Base-by-base conservation (phyloP, 148 eudicot genomes). In the Bassia scoparia region DNA sequence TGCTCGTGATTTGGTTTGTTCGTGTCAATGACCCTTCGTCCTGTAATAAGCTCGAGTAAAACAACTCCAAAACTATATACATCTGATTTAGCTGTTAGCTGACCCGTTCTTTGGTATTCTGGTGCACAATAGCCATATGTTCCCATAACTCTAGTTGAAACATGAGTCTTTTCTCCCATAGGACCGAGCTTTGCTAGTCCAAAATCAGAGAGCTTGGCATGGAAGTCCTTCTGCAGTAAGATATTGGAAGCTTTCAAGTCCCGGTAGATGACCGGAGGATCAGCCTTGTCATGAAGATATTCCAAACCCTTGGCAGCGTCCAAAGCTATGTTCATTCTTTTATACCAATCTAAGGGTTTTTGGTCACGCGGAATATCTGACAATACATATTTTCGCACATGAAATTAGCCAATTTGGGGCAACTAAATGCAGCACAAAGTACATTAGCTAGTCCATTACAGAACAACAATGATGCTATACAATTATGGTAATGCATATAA, bases 111-210 rank as follows among this genome's bases (percentile, higher is more conserved):
- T 61, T 84, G 87, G 77, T 81, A 86, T 71, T 86, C 89, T 2
- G 89, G 89, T 38, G 89, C 87, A 72, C 87, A 86, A 78, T 86
- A 86, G n/a, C 89, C 89, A 70, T 86, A 82, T 43, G 87, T 82
- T 70, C 87, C 89, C 87, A 86, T 86, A 35, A 84, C 84, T 63
- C 85, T 77, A 1, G 89, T 80, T 21, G 87, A 81, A 58, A 76
- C 87, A 76, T 82, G 80, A 0, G 80, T 34, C 24, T 78, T 77
- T 23, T 82, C 89, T 10, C 87, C 89, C 3, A 54, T 69, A 29
- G 87, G 85, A 33, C 87, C 85, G 1, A 86, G 84, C 79, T 86
- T 86, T 48, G 89, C 89, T 41, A 86, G 69, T 63, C 89, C 89
- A 73, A 84, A 86, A 65, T 86, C 89, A 11, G 87, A 86, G 61